Percentiles rank a stretch among this genome's conserved stretches.
Conservation (phyloP, 352 stramenopile genomes). For the Pythium insidiosum region DNA sequence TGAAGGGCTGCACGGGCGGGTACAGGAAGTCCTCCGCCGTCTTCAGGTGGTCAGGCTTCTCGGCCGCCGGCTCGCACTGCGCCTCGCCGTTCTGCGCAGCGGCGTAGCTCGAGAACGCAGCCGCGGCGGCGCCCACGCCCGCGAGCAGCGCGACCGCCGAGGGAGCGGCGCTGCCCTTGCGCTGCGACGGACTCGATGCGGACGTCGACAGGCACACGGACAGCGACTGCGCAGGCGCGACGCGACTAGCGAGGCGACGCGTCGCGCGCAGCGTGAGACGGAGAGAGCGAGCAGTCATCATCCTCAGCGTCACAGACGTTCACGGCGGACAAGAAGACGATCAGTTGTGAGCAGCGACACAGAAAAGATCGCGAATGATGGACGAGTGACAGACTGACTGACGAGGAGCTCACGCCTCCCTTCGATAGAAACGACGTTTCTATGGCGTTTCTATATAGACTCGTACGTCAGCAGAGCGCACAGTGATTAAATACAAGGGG, state of each 20-base stretch:
- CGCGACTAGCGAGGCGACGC: conserved; percentile 8
- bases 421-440: not conserved
- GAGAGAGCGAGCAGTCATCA: conserved; percentile 8
- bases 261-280: conserved; percentile 9
- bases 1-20: conserved; percentile 75
- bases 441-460: not conserved
- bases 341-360: too few species aligned
- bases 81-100: too few species aligned
- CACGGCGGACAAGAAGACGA: too few species aligned
- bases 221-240: conserved; percentile 3
- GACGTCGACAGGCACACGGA: not conserved
- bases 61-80: not conserved
- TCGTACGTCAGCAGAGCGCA: not conserved
- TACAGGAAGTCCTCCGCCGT: conserved; percentile 71
- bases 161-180: not conserved
- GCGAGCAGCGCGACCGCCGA: conserved; percentile 1
- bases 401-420: too few species aligned
- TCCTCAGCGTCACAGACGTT: too few species aligned
- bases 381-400: too few species aligned
- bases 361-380: too few species aligned
- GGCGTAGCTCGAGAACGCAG: conserved; percentile 14
- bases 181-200: not conserved
- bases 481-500: too few species aligned
- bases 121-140: conserved; percentile 3
- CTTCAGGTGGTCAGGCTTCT: conserved; percentile 25